These are phyloP conservation scores for Ogataea kodamae DNA, from an alignment of 805 yeast genomes.

Conservation along the genomic window DNA sequence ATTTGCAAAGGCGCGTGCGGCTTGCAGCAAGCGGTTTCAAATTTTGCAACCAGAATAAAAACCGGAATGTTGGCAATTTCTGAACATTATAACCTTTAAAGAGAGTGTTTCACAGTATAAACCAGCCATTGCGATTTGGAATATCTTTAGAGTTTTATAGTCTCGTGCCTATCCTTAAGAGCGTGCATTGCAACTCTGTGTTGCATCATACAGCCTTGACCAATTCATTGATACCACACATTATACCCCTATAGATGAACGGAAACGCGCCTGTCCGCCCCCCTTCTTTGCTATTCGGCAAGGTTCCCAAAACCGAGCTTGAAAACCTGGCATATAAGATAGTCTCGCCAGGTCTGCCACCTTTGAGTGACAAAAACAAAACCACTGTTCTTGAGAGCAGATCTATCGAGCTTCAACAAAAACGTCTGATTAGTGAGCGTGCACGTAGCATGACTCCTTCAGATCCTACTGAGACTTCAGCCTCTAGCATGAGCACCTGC, in stretches of 20 bases:
- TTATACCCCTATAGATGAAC: slow-evolving; percentile 8
- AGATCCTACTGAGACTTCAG: background rate
- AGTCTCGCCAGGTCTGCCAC: slow-evolving; percentile 26
- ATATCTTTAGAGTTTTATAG: too few relatives aligned
- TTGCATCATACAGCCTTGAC: background rate
- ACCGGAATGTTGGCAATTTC: slow-evolving; percentile 10
- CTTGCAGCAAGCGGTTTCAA: slow-evolving; percentile 9
- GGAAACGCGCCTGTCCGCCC: slow-evolving; percentile 9
- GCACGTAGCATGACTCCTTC: slow-evolving; percentile 7
- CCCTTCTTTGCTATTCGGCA: slow-evolving; percentile 15
- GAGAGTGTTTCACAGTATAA: too few relatives aligned
- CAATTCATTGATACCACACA: background rate
- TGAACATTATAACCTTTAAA: too few relatives aligned
- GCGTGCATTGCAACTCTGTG: background rate
- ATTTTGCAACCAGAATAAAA: slow-evolving; percentile 13
- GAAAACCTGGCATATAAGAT: slow-evolving; percentile 17
- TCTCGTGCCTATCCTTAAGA: too few relatives aligned
- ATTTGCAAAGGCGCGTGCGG: slow-evolving; percentile 10
- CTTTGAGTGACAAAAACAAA: slow-evolving; percentile 19
- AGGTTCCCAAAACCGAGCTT: slow-evolving; percentile 5
- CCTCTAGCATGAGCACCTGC: slow-evolving; percentile 1
- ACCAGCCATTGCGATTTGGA: too few relatives aligned
- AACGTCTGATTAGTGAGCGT: slow-evolving; percentile 18
- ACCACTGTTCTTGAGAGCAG: slow-evolving; percentile 19
- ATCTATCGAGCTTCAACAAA: slow-evolving; percentile 24